Conservation (phyloP, 805 yeast species). For the Ogataea populi-albae region DNA sequence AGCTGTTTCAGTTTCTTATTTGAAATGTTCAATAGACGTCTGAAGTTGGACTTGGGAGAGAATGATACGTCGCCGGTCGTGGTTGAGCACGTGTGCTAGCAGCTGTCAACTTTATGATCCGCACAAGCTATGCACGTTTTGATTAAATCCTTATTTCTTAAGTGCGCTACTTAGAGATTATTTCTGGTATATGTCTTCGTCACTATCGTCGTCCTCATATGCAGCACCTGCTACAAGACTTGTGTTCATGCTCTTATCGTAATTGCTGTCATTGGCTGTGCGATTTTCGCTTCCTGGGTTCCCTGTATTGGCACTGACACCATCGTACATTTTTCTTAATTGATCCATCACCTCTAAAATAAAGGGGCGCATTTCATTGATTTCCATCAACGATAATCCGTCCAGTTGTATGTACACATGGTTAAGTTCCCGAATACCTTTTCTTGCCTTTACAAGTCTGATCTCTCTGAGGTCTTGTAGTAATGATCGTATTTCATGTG, state of each 20-base stretch:
- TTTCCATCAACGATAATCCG: conserved; percentile 77
- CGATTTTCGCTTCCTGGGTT: conserved; percentile 5
- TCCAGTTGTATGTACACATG: conserved; percentile 81
- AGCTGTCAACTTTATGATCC: too few relatives aligned
- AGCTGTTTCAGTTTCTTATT: conserved; percentile 64
- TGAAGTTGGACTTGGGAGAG: conserved; percentile 66
- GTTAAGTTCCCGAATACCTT: conserved; percentile 75
- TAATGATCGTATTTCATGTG: conserved; percentile 64
- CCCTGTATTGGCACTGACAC: conserved; percentile 15
- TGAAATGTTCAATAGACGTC: conserved; percentile 67
- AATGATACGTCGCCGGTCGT: conserved; percentile 47
- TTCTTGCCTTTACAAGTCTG: conserved; percentile 73
- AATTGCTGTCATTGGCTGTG: neutral
- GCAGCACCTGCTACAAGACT: conserved; percentile 8
- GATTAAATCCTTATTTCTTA: too few relatives aligned
- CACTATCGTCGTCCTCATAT: conserved; percentile 22
- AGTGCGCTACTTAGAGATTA: too few relatives aligned
- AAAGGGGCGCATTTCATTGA: conserved; percentile 85
- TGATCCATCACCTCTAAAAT: conserved; percentile 78
- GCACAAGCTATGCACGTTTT: too few relatives aligned
- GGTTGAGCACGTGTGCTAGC: conserved; percentile 63
- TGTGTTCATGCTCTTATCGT: neutral
- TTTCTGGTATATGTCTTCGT: conserved; percentile 23
- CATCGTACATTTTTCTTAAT: conserved; percentile 53
- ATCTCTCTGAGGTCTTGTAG: conserved; percentile 85